Conservation (phyloP, 164 flowering plant genomes). For the Annona squamosa region DNA sequence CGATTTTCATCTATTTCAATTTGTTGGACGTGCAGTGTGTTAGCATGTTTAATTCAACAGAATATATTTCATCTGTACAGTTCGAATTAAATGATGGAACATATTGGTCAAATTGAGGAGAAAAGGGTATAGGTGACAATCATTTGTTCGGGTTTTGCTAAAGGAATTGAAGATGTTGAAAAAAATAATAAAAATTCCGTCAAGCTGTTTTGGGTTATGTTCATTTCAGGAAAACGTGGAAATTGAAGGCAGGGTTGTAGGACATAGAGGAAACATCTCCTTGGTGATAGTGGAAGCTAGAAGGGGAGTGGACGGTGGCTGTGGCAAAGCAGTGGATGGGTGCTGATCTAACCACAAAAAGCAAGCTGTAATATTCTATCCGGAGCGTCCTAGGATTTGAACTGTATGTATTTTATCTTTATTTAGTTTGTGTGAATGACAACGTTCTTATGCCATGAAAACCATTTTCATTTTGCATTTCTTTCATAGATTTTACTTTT, state of each 20-base stretch:
- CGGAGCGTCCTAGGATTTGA: too few relatives aligned
- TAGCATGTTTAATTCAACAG: neutral
- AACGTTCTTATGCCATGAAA: too few relatives aligned
- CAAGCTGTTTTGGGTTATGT: neutral
- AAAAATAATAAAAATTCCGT: neutral
- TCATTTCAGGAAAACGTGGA: constrained; percentile 33
- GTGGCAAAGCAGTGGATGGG: constrained; percentile 42
- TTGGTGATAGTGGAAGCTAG: constrained; percentile 27
- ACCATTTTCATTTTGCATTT: too few relatives aligned
- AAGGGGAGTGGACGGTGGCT: constrained; percentile 29
- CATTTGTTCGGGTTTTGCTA: neutral
- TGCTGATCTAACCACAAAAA: neutral
- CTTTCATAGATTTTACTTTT: too few relatives aligned
- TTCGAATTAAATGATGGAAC: too few relatives aligned
- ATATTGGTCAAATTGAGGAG: too few relatives aligned
- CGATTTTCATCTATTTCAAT: neutral
- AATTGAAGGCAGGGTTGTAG: constrained; percentile 27
- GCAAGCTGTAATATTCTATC: neutral
- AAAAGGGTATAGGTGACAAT: too few relatives aligned
- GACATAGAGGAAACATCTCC: constrained; percentile 17
- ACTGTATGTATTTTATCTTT: too few relatives aligned
- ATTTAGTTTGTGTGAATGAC: too few relatives aligned
- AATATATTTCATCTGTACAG: too few relatives aligned
- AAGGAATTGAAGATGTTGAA: neutral
- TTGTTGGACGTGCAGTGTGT: neutral